phyloP scores from a whole-genome alignment of 257 asterid genomes.

The Buddleja alternifolia region DNA sequence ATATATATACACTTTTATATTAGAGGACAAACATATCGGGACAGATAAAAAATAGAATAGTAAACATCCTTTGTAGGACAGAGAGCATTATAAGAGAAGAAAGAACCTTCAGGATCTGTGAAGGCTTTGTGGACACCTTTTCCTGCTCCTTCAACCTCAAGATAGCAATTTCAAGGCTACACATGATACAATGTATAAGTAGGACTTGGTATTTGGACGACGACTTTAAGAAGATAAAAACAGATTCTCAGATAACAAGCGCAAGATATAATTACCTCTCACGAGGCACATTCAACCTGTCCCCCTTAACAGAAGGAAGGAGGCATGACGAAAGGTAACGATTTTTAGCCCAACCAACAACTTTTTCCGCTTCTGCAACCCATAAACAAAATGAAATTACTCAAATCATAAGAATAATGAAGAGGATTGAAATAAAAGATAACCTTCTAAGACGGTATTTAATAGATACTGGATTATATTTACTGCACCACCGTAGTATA shows the following conservation, averaged over 20 bases:
- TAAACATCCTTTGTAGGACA: no score
- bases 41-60: no score
- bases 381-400: not conserved
- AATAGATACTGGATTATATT: not conserved
- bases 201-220: no score
- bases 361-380: conserved; percentile 58
- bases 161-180: conserved; percentile 62
- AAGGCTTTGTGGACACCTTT: conserved; percentile 49
- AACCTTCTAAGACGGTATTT: not conserved
- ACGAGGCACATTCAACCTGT: conserved; percentile 51
- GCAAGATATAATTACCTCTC: conserved; percentile 50
- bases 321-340: conserved; percentile 61
- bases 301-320: conserved; percentile 52
- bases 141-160: conserved; percentile 64
- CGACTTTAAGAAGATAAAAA: conserved; percentile 15
- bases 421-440: not conserved
- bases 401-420: not conserved
- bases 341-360: conserved; percentile 72
- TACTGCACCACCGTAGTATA: not conserved
- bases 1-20: no score
- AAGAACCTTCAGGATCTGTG: conserved; percentile 55
- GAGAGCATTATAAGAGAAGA: conserved; percentile 8
- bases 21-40: no score
- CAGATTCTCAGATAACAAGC: not conserved
- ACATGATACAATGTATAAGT: not conserved